These are phyloP conservation scores for Leptographium wingfieldii DNA, from an alignment of 2,329 filamentous ascomycete species.

Conservation along the genomic window DNA sequence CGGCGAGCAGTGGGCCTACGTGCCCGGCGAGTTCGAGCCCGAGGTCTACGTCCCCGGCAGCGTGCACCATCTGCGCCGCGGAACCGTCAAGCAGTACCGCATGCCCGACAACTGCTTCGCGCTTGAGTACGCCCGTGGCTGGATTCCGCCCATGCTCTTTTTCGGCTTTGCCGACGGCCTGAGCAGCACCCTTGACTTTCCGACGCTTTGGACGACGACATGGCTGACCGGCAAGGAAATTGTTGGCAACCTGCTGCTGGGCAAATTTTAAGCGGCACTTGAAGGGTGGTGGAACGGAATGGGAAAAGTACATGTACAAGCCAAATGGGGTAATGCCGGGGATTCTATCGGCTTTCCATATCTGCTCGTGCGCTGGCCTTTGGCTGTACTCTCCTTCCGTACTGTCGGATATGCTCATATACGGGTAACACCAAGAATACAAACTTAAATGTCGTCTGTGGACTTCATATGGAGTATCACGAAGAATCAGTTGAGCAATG, in stretches of 20 bases:
- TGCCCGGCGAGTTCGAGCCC: conserved; percentile 51
- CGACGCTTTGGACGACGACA: conserved; percentile 72
- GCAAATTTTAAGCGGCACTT: conserved; percentile 47
- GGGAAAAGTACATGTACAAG: no score
- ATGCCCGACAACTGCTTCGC: conserved; percentile 69
- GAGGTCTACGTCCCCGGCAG: conserved; percentile 58
- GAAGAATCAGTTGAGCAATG: no score
- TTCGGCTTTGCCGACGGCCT: conserved; percentile 80
- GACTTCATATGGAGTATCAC: no score
- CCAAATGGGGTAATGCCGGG: neutral
- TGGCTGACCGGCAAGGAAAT: conserved; percentile 65
- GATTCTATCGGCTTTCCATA: neutral
- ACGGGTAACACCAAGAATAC: neutral
- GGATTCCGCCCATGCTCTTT: conserved; percentile 87
- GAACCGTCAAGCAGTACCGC: conserved; percentile 69
- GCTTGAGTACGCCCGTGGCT: conserved; percentile 72
- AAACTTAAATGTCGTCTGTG: no score
- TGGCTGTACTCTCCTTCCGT: neutral
- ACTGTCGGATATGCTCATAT: neutral
- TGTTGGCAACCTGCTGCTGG: conserved; percentile 54
- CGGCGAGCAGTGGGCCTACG: conserved; percentile 66
- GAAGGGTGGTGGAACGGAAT: no score
- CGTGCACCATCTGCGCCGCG: conserved; percentile 60
- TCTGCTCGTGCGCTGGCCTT: neutral
- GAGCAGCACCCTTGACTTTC: conserved; percentile 69